Evolutionary conservation across 345 rosid genomes (phyloP).

Genomic region (Melaleuca alternifolia): DNA sequence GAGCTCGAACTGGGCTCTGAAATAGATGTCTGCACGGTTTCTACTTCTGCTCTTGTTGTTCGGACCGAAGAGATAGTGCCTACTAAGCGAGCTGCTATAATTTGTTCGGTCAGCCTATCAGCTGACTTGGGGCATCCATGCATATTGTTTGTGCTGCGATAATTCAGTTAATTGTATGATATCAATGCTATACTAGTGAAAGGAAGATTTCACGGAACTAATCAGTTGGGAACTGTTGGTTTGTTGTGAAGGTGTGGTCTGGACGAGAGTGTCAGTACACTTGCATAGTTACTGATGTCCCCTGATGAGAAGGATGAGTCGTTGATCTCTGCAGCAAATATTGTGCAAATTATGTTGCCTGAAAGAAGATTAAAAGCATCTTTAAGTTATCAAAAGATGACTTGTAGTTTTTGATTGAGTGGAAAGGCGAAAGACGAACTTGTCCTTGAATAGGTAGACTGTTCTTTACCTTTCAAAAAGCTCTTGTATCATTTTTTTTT

Average conservation of each 20-base stretch:
- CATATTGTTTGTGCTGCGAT: background rate
- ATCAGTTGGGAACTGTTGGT: background rate
- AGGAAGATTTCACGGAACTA: background rate
- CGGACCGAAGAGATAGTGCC: background rate
- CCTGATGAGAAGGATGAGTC: background rate
- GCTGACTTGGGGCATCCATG: background rate
- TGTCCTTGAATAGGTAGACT: background rate
- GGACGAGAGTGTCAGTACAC: background rate
- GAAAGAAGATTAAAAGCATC: background rate
- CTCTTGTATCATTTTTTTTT: background rate
- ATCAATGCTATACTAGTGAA: background rate
- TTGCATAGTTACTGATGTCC: background rate
- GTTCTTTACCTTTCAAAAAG: background rate
- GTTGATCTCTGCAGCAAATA: background rate
- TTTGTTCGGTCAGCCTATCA: background rate
- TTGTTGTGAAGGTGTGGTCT: background rate
- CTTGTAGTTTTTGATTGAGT: background rate
- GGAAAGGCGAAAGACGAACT: background rate
- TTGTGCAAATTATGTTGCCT: background rate
- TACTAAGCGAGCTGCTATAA: background rate
- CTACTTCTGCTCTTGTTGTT: background rate
- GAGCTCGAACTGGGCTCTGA: background rate
- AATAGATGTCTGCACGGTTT: background rate
- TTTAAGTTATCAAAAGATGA: background rate
- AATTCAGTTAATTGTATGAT: background rate